Conservation (phyloP, 2,329 filamentous ascomycete genomes). For the Coniella lustricola region DNA sequence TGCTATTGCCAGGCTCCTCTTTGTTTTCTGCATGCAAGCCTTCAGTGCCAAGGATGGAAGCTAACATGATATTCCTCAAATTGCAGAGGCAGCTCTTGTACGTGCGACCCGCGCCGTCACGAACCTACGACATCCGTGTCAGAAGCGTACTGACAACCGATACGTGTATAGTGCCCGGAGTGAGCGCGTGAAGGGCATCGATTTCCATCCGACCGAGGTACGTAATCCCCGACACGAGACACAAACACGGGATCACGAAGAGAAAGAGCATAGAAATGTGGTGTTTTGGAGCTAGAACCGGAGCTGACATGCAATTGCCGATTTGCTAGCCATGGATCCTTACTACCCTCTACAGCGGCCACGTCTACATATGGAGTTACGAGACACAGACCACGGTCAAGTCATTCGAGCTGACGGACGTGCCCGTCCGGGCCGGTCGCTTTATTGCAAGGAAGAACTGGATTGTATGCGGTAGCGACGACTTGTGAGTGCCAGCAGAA, state of each 20-base stretch:
- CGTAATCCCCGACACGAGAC: constrained; percentile 54
- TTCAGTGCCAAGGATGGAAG: neutral
- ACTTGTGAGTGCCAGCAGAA: constrained; percentile 52
- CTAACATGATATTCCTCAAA: constrained; percentile 29
- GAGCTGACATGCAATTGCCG: neutral
- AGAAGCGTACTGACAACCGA: neutral
- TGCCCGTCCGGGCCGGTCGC: constrained; percentile 90
- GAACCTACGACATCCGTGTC: neutral
- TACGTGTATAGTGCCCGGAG: constrained; percentile 54
- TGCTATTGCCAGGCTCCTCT: neutral
- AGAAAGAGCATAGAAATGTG: neutral
- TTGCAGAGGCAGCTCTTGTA: constrained; percentile 65
- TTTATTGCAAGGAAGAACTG: constrained; percentile 98
- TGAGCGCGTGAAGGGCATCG: constrained; percentile 93
- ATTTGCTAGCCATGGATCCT: constrained; percentile 16
- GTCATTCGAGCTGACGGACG: constrained; percentile 97
- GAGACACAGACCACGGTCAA: constrained; percentile 96
- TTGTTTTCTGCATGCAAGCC: neutral
- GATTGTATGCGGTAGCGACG: constrained; percentile 92
- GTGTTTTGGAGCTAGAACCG: no score
- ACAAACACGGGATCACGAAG: neutral
- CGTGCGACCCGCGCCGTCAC: neutral
- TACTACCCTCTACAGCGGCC: constrained; percentile 47
- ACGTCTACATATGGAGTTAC: constrained; percentile 99
- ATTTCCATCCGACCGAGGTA: constrained; percentile 95